Percentiles rank a stretch among this genome's conserved stretches.
phyloP scores from a whole-genome alignment of 805 yeast genomes.

The Jamesozyma lodderae region DNA sequence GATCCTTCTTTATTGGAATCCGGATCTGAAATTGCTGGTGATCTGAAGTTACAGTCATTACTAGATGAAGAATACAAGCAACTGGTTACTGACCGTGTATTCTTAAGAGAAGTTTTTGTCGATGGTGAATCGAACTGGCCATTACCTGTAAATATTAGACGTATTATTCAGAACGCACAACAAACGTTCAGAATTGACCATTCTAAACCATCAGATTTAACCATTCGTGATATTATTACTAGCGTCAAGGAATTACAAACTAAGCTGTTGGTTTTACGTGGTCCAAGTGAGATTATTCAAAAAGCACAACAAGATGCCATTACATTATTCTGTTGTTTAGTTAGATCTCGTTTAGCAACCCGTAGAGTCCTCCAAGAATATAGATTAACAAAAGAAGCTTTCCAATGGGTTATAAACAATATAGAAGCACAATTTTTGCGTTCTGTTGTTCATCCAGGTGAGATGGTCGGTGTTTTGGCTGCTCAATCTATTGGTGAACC shows the following conservation, averaged over 20 bases:
- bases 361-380: slow-evolving; percentile 90
- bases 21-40: slow-evolving; percentile 86
- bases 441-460: slow-evolving; percentile 92
- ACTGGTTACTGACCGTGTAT: slow-evolving; percentile 63
- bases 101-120: slow-evolving; percentile 75
- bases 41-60: slow-evolving; percentile 66
- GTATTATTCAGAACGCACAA: slow-evolving; percentile 94
- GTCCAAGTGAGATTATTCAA: slow-evolving; percentile 56
- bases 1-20: slow-evolving; percentile 73
- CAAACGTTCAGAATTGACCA: slow-evolving; percentile 93
- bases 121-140: slow-evolving; percentile 98
- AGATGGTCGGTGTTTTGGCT: slow-evolving; percentile 96
- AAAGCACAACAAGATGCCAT: slow-evolving; percentile 95
- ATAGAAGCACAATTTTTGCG: slow-evolving; percentile 88
- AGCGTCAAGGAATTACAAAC: slow-evolving; percentile 63
- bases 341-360: slow-evolving; percentile 85
- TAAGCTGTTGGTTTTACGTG: slow-evolving; percentile 71
- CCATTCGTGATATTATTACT: slow-evolving; percentile 67
- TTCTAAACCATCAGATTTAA: slow-evolving; percentile 80
- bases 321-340: slow-evolving; percentile 76
- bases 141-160: slow-evolving; percentile 91
- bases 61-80: slow-evolving; percentile 82
- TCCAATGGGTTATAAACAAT: slow-evolving; percentile 94
- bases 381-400: slow-evolving; percentile 73
- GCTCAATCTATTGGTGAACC: slow-evolving; percentile 98